phyloP scores from a whole-genome alignment of 2,329 filamentous ascomycete species.

The Fusarium sublunatum region DNA sequence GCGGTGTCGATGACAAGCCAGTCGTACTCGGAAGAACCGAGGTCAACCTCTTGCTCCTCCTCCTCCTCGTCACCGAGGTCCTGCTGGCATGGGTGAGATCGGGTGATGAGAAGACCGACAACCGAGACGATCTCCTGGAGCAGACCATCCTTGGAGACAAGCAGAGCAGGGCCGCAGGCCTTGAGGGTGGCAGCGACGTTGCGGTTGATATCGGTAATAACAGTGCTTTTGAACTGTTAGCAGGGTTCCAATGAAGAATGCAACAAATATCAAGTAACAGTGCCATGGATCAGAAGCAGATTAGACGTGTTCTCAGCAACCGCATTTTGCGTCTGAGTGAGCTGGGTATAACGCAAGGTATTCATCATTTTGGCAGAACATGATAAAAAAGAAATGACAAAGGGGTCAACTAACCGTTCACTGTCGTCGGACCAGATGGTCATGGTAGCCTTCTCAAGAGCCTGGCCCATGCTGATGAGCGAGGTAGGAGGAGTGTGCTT shows the following conservation, averaged over 20 bases:
- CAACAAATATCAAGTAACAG: conserved; percentile 43
- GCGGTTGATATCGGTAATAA: conserved; percentile 94
- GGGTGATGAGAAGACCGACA: conserved; percentile 82
- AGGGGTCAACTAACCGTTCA: conserved; percentile 80
- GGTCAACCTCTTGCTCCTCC: conserved; percentile 77
- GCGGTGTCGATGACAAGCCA: conserved; percentile 97
- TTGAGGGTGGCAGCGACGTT: conserved; percentile 92
- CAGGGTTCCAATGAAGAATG: conserved; percentile 36
- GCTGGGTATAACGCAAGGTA: conserved; percentile 95
- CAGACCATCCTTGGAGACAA: conserved; percentile 74
- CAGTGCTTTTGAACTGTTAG: conserved; percentile 72
- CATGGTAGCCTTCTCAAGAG: conserved; percentile 86
- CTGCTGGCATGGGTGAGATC: conserved; percentile 91
- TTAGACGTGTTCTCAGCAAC: conserved; percentile 84
- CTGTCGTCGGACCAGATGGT: conserved; percentile 89
- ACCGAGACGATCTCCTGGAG: conserved; percentile 81
- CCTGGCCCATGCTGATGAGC: conserved; percentile 84
- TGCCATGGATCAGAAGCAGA: conserved; percentile 53
- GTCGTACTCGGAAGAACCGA: conserved; percentile 92
- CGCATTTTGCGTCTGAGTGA: conserved; percentile 96
- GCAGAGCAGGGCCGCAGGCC: conserved; percentile 86
- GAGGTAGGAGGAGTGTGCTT: conserved; percentile 82
- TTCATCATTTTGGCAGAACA: conserved; percentile 76
- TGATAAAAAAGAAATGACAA: conserved; percentile 31
- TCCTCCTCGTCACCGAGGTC: conserved; percentile 87